Evolutionary conservation across 805 yeast genomes (phyloP).

Genomic region (Lachancea nothofagi): DNA sequence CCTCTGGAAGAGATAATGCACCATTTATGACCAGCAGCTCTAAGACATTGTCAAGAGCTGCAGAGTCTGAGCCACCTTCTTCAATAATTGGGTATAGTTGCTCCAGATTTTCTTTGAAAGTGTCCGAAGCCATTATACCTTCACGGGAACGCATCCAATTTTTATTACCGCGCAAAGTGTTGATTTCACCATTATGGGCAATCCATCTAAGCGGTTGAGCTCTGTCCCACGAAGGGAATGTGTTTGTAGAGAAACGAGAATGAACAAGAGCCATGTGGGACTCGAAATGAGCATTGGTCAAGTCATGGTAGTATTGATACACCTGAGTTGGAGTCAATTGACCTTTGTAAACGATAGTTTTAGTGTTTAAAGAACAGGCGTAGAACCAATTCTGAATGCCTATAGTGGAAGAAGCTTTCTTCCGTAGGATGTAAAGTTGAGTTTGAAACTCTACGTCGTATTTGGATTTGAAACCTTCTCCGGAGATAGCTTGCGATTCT

Average conservation of each 20-base stretch:
- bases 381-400: slow-evolving; percentile 97
- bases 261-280: slow-evolving; percentile 95
- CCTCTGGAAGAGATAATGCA: slow-evolving; percentile 87
- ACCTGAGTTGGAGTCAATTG: slow-evolving; percentile 96
- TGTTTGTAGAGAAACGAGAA: slow-evolving; percentile 94
- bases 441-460: slow-evolving; percentile 70
- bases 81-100: slow-evolving; percentile 91
- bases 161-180: slow-evolving; percentile 94
- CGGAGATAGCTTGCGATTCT: slow-evolving; percentile 34
- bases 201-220: slow-evolving; percentile 97
- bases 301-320: slow-evolving; percentile 88
- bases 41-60: slow-evolving; percentile 92
- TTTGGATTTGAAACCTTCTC: slow-evolving; percentile 49
- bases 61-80: slow-evolving; percentile 98
- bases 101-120: slow-evolving; percentile 89
- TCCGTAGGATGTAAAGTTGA: slow-evolving; percentile 78
- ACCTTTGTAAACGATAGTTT: slow-evolving; percentile 93
- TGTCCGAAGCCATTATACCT: slow-evolving; percentile 85
- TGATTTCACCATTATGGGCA: slow-evolving; percentile 98
- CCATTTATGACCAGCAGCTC: slow-evolving; percentile 91
- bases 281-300: slow-evolving; percentile 84
- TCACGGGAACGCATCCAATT: slow-evolving; percentile 99
- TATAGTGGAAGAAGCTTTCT: slow-evolving; percentile 83
- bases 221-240: slow-evolving; percentile 99
- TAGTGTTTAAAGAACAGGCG: slow-evolving; percentile 84